phyloP scores from a whole-genome alignment of 306 rosid genomes.

The Argentina anserina region DNA sequence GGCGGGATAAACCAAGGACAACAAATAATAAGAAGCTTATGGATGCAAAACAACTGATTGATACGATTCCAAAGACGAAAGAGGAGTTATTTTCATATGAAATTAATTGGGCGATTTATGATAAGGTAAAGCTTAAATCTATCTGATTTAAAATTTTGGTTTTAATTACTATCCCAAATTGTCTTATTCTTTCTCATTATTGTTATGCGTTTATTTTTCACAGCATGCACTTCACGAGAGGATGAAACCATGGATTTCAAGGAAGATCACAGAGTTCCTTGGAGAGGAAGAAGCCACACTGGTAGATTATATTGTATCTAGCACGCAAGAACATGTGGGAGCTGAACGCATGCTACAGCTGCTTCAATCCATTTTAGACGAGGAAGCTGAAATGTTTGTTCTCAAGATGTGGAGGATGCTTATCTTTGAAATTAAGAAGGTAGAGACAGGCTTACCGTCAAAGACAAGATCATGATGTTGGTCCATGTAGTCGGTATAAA shows the following conservation, averaged over 20 bases:
- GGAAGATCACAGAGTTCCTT: conserved; percentile 83
- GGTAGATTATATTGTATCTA: conserved; percentile 90
- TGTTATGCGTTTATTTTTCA: conserved; percentile 13
- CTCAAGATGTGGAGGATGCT: conserved; percentile 99
- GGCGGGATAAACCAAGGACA: conserved; percentile 52
- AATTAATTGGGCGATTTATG: conserved; percentile 89
- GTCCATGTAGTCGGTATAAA: background rate
- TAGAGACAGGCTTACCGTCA: conserved; percentile 74
- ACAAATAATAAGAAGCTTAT: conserved; percentile 73
- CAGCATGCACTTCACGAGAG: conserved; percentile 91
- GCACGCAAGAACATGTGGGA: conserved; percentile 88
- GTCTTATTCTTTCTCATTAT: background rate
- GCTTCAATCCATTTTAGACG: conserved; percentile 90
- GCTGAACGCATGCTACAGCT: conserved; percentile 94
- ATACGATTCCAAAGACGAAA: conserved; percentile 96
- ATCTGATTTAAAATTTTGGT: background rate
- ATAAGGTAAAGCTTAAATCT: conserved; percentile 49
- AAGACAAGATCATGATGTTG: conserved; percentile 45
- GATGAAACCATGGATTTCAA: conserved; percentile 98
- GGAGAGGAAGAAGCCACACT: conserved; percentile 95
- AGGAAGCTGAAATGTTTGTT: conserved; percentile 99
- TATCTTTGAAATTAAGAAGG: conserved; percentile 96
- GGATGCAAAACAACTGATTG: conserved; percentile 91
- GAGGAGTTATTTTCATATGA: conserved; percentile 92
- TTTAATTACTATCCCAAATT: background rate